Conservation (phyloP, 2,329 filamentous ascomycete species). For the Nigrospora sphaerica region DNA sequence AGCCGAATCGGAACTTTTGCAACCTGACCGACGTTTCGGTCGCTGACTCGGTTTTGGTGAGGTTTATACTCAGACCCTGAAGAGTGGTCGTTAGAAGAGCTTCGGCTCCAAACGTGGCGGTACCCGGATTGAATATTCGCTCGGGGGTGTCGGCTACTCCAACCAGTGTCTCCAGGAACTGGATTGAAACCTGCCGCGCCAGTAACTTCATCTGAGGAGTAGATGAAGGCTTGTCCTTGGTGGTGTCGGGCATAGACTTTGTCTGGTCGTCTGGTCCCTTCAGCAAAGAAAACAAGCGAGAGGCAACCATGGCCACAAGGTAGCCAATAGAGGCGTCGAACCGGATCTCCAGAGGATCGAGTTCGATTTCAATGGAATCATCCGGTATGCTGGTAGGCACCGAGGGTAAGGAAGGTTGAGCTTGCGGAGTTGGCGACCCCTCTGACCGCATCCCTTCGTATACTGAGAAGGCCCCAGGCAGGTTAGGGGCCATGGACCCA, state of each 20-base stretch:
- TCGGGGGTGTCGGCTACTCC: slow-evolving; percentile 45
- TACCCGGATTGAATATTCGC: slow-evolving; percentile 32
- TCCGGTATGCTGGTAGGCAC: slow-evolving; percentile 9
- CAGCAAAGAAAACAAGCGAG: slow-evolving; percentile 39
- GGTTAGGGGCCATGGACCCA: slow-evolving; percentile 35
- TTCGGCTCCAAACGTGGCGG: slow-evolving; percentile 36
- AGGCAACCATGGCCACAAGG: slow-evolving; percentile 42
- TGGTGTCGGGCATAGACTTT: slow-evolving; percentile 5
- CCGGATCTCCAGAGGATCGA: slow-evolving; percentile 45
- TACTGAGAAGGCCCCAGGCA: slow-evolving; percentile 57
- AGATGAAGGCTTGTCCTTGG: slow-evolving; percentile 8
- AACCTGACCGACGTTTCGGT: slow-evolving; percentile 36
- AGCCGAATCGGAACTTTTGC: slow-evolving; percentile 55
- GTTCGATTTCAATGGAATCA: slow-evolving; percentile 36
- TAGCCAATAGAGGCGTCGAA: slow-evolving; percentile 52
- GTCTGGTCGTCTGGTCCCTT: slow-evolving; percentile 18
- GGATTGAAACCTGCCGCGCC: slow-evolving; percentile 42
- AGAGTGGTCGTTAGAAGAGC: slow-evolving; percentile 45
- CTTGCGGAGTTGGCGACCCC: neutral
- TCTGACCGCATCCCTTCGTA: slow-evolving; percentile 18
- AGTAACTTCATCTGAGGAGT: slow-evolving; percentile 35
- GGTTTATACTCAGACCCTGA: slow-evolving; percentile 31
- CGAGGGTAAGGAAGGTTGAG: too few relatives aligned
- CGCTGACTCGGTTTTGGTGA: slow-evolving; percentile 18
- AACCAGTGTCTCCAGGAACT: slow-evolving; percentile 47